phyloP scores from a whole-genome alignment of 2,329 filamentous ascomycete species.

The Neofusicoccum ribis region DNA sequence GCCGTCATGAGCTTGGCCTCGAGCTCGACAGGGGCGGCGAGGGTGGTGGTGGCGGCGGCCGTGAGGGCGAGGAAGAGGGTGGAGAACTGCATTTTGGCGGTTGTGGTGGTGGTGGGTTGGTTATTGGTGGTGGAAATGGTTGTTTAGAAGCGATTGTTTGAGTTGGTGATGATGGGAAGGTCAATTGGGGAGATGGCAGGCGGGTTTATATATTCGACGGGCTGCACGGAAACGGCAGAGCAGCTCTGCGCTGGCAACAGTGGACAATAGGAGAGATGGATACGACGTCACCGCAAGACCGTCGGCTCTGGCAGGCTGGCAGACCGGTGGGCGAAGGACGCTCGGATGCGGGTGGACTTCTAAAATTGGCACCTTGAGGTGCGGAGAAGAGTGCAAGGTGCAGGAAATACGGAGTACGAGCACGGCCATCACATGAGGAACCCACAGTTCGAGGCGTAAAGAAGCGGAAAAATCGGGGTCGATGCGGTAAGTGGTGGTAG shows the following conservation, averaged over 20 bases:
- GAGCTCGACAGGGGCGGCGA: background rate
- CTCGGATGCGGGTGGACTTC: background rate
- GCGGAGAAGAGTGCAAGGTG: slow-evolving; percentile 7
- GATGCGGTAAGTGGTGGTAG: background rate
- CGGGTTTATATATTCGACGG: slow-evolving; percentile 7
- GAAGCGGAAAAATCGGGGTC: background rate
- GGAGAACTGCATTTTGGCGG: slow-evolving; percentile 15
- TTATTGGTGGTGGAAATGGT: background rate
- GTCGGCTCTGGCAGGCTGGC: background rate
- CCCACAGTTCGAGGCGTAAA: background rate
- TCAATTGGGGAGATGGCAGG: background rate
- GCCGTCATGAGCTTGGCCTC: slow-evolving; percentile 15
- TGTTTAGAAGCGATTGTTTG: background rate
- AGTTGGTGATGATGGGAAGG: slow-evolving; percentile 11
- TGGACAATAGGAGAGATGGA: background rate
- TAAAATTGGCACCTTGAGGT: slow-evolving; percentile 1
- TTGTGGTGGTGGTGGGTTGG: background rate
- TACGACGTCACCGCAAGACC: background rate
- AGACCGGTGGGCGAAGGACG: background rate
- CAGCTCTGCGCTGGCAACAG: background rate
- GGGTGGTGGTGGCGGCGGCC: background rate
- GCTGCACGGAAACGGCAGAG: background rate
- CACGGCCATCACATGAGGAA: background rate
- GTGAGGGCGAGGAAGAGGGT: background rate
- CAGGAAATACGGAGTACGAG: background rate